Conservation (phyloP, 495 filamentous ascomycete species). For the Penicillium waksmanii region DNA sequence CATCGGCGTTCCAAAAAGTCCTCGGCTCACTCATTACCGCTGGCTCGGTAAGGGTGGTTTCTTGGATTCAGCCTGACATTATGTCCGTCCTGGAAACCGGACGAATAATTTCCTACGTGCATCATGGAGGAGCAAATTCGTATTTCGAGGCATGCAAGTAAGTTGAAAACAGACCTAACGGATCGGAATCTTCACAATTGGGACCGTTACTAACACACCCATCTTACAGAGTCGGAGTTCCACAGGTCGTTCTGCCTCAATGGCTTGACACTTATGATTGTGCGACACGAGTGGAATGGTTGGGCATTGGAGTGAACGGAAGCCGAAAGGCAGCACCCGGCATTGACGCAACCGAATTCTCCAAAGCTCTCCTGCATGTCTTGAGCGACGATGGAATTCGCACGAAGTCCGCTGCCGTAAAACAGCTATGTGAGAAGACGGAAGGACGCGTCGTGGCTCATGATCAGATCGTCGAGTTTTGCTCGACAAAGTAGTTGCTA, state of each 20-base stretch:
- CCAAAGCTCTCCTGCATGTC: conserved; percentile 34
- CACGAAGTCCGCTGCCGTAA: conserved; percentile 15
- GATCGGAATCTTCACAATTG: not conserved
- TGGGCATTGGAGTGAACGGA: conserved; percentile 54
- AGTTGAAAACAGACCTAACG: conserved; percentile 13
- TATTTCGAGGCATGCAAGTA: conserved; percentile 58
- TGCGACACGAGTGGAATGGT: conserved; percentile 49
- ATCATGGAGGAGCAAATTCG: conserved; percentile 58
- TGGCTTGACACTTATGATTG: conserved; percentile 57
- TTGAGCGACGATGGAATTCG: conserved; percentile 29
- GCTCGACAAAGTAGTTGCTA: conserved; percentile 3
- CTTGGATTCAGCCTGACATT: conserved; percentile 54
- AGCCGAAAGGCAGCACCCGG: conserved; percentile 39
- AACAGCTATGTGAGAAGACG: conserved; percentile 20
- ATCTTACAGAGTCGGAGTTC: conserved; percentile 45
- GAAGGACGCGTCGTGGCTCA: conserved; percentile 29
- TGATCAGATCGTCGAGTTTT: conserved; percentile 28
- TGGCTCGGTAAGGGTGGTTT: conserved; percentile 28
- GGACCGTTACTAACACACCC: not conserved
- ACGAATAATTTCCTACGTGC: conserved; percentile 50
- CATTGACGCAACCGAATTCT: conserved; percentile 34
- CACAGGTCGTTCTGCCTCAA: conserved; percentile 53
- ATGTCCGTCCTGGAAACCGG: conserved; percentile 49
- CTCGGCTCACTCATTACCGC: conserved; percentile 23
- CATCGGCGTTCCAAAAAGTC: conserved; percentile 16